Evolutionary conservation across 73 alveolate species (phyloP).

Genomic region (Tetrahymena thermophila): DNA sequence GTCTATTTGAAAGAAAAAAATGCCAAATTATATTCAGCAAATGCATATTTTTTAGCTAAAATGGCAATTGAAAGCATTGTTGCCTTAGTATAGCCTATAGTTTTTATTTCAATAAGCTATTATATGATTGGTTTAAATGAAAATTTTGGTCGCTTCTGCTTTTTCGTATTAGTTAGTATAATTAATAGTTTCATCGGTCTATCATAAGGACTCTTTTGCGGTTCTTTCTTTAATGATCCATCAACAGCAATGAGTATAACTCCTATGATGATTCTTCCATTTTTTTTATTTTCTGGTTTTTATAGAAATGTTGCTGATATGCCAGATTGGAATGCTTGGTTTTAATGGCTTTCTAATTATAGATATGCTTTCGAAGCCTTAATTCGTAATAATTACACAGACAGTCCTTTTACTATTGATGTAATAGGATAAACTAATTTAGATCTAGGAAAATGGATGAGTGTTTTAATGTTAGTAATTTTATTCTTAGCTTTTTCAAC

Average conservation of each 20-base stretch:
- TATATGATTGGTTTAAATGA: not conserved
- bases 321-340: conserved; percentile 53
- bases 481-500: not conserved
- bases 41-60: conserved; percentile 54
- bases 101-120: not conserved
- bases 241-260: conserved; percentile 36
- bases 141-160: not conserved
- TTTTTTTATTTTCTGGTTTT: conserved; percentile 58
- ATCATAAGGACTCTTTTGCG: conserved; percentile 34
- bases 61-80: conserved; percentile 23
- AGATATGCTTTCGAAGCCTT: conserved; percentile 57
- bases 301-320: conserved; percentile 43
- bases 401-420: not conserved
- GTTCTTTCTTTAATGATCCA: conserved; percentile 37
- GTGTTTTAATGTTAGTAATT: not conserved
- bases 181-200: not conserved
- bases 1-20: conserved; percentile 53
- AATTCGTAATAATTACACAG: conserved; percentile 39
- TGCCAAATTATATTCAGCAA: conserved; percentile 41
- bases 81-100: not conserved
- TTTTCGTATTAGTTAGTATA: not conserved
- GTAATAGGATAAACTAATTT: not conserved
- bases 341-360: conserved; percentile 52
- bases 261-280: conserved; percentile 44
- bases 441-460: not conserved